Evolutionary conservation across 148 eudicot genomes (phyloP), one percentile per base, ranked within the genome.

Genomic region (Fagopyrum tataricum): DNA sequence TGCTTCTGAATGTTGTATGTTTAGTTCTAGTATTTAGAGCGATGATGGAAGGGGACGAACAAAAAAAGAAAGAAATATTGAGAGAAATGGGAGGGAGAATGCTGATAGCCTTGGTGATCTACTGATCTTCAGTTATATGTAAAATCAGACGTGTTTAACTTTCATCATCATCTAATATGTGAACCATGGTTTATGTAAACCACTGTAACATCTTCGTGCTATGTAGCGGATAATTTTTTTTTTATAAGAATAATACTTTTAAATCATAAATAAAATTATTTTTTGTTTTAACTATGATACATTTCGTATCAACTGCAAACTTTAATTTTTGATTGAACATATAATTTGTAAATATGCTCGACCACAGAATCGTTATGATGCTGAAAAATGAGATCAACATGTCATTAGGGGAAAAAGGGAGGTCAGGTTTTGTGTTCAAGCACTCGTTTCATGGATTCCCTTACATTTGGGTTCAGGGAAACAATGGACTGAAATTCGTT

Each of bases 91-190:
- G 69, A 31, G 69, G 69, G 44, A 64, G 15, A 37, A 37, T 23
- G 62, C 62, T 44, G 58, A 66, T 73, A 82, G 76, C 81, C 74
- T 71, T 76, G 67, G 78, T 86, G 37, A 31, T 31, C 37, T 31
- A 31, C 37, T 31, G 81, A 79, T 78, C 72, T 80, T 79, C 82
- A 76, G 80, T 82, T 78, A 73, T 78, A 46, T 89, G 94, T 93
- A 82, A 80, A 84, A 87, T 85, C 79, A 79, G 84, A 87, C 83
- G 67, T 70, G 82, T 79, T 80, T 59, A 81, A 21, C 39, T 64
- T 64, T 64, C 69, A 64, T 64, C 69, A 9, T 86, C 83, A 83
- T 87, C 73, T 83, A 86, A 84, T 85, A 82, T 84, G 82, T 86
- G 90, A 69, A 85, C 85, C 74, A 18, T 55, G 61, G 61, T 62